Conservation (phyloP, 1,284 basidiomycete species). For the Neolentinus lepideus region DNA sequence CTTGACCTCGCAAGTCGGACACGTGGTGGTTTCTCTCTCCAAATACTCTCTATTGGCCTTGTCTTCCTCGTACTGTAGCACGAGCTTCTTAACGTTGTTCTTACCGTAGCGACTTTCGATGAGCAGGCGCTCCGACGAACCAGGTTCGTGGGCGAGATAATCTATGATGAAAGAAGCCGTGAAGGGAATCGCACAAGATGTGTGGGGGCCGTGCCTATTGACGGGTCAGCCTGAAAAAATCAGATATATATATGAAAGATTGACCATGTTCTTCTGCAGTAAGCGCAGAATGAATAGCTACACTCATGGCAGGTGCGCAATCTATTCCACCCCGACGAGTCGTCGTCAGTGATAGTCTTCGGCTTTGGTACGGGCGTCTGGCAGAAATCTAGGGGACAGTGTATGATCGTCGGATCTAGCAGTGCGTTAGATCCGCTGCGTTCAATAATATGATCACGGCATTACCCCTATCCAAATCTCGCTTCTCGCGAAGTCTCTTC, state of each 20-base stretch:
- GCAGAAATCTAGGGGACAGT: slow-evolving; percentile 70
- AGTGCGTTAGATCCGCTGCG: not conserved
- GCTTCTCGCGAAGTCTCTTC: slow-evolving; percentile 68
- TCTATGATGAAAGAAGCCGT: slow-evolving; percentile 53
- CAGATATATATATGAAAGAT: slow-evolving; percentile 7
- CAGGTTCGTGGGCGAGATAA: slow-evolving; percentile 49
- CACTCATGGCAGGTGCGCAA: slow-evolving; percentile 64
- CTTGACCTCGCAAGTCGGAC: slow-evolving; percentile 59
- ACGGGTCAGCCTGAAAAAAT: slow-evolving; percentile 1
- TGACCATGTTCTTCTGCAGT: slow-evolving; percentile 69
- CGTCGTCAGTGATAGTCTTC: slow-evolving; percentile 26
- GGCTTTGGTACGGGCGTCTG: slow-evolving; percentile 61
- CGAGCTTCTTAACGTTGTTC: slow-evolving; percentile 46
- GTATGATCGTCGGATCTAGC: slow-evolving; percentile 65
- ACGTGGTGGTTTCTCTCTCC: slow-evolving; percentile 51
- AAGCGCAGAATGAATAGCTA: slow-evolving; percentile 64
- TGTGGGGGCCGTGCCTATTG: slow-evolving; percentile 66
- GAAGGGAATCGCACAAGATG: slow-evolving; percentile 54
- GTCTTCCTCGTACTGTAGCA: slow-evolving; percentile 57
- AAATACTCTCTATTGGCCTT: slow-evolving; percentile 61
- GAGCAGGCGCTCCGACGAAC: slow-evolving; percentile 34
- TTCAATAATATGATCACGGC: not conserved
- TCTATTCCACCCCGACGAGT: slow-evolving; percentile 57
- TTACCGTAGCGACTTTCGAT: slow-evolving; percentile 62
- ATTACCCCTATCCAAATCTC: slow-evolving; percentile 59